Evolutionary conservation across 2,329 filamentous ascomycete species (phyloP).

Genomic region (Alternaria tenuissima): DNA sequence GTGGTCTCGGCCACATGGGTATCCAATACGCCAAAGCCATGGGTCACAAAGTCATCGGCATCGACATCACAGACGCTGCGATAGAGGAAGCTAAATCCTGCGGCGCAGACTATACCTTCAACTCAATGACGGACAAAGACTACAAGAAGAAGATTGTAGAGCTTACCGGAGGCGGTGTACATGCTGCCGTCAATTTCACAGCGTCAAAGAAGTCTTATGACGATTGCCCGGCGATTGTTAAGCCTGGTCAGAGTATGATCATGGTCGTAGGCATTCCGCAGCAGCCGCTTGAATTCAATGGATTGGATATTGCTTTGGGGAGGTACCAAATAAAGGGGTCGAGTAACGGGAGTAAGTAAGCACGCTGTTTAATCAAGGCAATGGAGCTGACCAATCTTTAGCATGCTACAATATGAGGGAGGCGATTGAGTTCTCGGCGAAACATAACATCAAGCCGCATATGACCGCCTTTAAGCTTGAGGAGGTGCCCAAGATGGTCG

Average conservation of each 20-base stretch:
- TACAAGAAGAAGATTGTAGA: constrained; percentile 42
- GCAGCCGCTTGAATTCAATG: constrained; percentile 43
- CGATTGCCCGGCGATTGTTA: constrained; percentile 43
- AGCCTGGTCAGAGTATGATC: constrained; percentile 39
- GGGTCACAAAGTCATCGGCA: constrained; percentile 42
- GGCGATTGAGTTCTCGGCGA: constrained; percentile 45
- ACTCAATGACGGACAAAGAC: constrained; percentile 38
- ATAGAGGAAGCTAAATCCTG: constrained; percentile 43
- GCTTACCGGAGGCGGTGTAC: constrained; percentile 40
- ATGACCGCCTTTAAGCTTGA: constrained; percentile 40
- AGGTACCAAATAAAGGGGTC: constrained; percentile 39
- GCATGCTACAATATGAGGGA: constrained; percentile 47
- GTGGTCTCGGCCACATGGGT: constrained; percentile 45
- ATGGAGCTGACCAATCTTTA: constrained; percentile 53
- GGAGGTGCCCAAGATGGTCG: constrained; percentile 47
- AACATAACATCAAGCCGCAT: constrained; percentile 45
- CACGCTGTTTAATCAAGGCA: too few relatives aligned
- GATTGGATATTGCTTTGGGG: constrained; percentile 42
- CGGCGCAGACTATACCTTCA: constrained; percentile 45
- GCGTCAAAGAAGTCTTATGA: constrained; percentile 45
- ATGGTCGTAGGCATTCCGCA: constrained; percentile 48
- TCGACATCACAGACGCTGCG: constrained; percentile 41
- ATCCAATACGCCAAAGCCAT: constrained; percentile 47
- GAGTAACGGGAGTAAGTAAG: constrained; percentile 45
- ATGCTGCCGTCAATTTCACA: constrained; percentile 45